Conservation (phyloP, 257 asterid species). For the Schizonepeta tenuifolia region DNA sequence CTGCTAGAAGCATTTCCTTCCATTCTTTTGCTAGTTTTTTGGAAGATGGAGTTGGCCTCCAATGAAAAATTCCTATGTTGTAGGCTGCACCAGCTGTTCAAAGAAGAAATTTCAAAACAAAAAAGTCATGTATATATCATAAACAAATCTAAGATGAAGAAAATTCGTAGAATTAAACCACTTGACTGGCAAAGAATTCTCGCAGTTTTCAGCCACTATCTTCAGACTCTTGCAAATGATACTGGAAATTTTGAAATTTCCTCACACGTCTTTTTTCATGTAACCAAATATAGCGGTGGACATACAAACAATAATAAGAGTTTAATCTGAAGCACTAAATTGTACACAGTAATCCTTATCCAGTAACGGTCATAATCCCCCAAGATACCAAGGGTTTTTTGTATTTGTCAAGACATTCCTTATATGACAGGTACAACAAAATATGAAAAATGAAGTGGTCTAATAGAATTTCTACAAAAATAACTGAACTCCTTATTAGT, state of each 20-base stretch:
- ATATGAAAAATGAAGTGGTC: conserved; percentile 20
- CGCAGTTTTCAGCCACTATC: neutral
- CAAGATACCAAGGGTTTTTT: conserved; percentile 10
- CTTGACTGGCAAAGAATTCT: conserved; percentile 17
- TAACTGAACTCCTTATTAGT: conserved; percentile 10
- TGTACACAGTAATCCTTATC: neutral
- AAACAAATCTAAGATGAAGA: conserved; percentile 14
- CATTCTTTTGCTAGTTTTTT: conserved; percentile 88
- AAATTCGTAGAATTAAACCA: conserved; percentile 16
- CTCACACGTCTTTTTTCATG: neutral
- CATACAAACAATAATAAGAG: neutral
- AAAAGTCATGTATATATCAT: neutral
- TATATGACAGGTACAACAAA: conserved; percentile 17
- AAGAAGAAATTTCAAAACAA: conserved; percentile 16
- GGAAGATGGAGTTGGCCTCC: conserved; percentile 91
- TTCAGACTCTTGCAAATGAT: conserved; percentile 10
- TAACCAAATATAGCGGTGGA: neutral
- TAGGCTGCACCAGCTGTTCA: conserved; percentile 82
- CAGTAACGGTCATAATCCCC: conserved; percentile 12
- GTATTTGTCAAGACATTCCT: conserved; percentile 1
- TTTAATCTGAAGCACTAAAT: conserved; percentile 10
- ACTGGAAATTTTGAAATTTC: conserved; percentile 9
- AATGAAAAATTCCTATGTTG: conserved; percentile 96
- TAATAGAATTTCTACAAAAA: conserved; percentile 6
- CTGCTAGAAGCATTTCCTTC: conserved; percentile 84